Evolutionary conservation across 108 stramenopile genomes (phyloP), one percentile per base, ranked within the genome.

Genomic region (Cyclotella choctawhatcheeana): DNA sequence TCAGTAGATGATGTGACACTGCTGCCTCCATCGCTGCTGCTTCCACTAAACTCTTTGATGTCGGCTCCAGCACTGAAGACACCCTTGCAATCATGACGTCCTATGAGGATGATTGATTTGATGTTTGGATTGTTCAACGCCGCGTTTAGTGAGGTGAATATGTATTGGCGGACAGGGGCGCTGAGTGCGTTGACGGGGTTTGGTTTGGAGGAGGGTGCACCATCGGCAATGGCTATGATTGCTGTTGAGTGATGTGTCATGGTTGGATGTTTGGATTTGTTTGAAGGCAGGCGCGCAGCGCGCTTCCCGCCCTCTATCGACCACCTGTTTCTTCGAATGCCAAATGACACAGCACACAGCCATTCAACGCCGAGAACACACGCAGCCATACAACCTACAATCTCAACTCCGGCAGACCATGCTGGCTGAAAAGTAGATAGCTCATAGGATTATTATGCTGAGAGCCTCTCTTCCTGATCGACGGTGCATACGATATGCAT

Each of bases 1-100:
- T 48, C 44, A 16, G 52, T 71, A 30, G 75, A 64, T 30, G 71
- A 53, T n/a, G 78, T 55, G 4, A 58, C 31, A 13, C 52, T 64
- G 29, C 72, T 65, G n/a, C n/a, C n/a, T n/a, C n/a, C n/a, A n/a
- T n/a, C n/a, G 24, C 64, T 35, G 10, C 40, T 26, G 24, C 44
- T 63, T 54, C 60, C 67, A 3, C 74, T 75, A 79, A 99, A 98
- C 89, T 98, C 97, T 12, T 82, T 89, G 71, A 99, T 93, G 83
- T 99, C 99, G 13, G 99, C 99, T 26, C 99, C 99, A 0, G 98
- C 98, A 45, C 96, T 95, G 74, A 98, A 99, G 79, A 84, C 89
- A 44, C 63, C 54, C 26, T 62, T 59, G 56, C 90, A 92, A 16
- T 88, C 80, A 44, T 81, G 87, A 21, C 84, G 67, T 14, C 97